Evolutionary conservation across 2,329 filamentous ascomycete species (phyloP).

Genomic region (Neopestalotiopsis rosae): DNA sequence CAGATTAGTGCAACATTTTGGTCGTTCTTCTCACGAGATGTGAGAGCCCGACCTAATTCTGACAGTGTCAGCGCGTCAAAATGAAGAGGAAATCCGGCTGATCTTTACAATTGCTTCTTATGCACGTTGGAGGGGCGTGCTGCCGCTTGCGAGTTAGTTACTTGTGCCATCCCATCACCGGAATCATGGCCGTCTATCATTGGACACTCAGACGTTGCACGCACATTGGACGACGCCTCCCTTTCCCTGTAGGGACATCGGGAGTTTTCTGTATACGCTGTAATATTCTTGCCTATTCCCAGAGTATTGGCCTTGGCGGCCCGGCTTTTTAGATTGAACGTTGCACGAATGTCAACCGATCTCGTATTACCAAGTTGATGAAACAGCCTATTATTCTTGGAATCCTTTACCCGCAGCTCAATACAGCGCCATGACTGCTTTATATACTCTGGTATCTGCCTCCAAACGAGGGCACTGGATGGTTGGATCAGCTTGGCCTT

Average conservation of each 20-base stretch:
- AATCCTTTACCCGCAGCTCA: neutral
- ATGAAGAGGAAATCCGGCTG: neutral
- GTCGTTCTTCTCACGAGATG: neutral
- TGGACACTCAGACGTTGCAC: neutral
- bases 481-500: neutral
- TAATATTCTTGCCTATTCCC: slow-evolving; percentile 4
- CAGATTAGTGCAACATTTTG: neutral
- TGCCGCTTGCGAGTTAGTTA: no score
- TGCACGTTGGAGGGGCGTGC: slow-evolving; percentile 6
- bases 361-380: slow-evolving; percentile 16
- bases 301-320: slow-evolving; percentile 1
- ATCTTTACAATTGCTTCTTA: slow-evolving; percentile 8
- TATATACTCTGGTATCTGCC: slow-evolving; percentile 8
- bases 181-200: neutral
- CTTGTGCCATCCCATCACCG: neutral
- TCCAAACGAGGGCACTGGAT: neutral
- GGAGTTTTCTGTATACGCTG: neutral
- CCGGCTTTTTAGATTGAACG: neutral
- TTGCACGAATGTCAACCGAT: neutral
- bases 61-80: neutral
- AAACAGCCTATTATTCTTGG: slow-evolving; percentile 9
- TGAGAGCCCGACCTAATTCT: neutral
- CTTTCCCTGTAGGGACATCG: neutral
- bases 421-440: neutral
- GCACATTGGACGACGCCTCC: neutral